Conservation (phyloP, 129 eudicot species). For the Centrapalus pauciflorus region DNA sequence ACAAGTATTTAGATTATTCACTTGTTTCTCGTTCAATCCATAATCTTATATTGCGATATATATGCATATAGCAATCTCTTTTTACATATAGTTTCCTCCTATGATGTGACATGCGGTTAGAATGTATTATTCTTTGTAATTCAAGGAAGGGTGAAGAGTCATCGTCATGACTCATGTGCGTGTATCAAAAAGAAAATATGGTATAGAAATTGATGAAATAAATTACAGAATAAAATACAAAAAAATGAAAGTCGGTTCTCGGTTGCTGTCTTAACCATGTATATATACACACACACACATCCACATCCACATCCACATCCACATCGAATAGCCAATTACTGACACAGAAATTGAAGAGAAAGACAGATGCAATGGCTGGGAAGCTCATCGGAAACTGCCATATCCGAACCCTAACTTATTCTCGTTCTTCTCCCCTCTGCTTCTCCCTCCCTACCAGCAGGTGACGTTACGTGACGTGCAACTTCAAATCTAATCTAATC, state of each 20-base stretch:
- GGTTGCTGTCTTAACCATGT: neutral
- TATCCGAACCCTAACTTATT: conserved; percentile 4
- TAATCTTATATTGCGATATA: no score
- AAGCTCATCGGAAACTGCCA: conserved; percentile 12
- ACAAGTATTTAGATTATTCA: no score
- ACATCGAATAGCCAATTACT: neutral
- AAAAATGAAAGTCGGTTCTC: conserved; percentile 12
- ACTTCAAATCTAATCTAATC: neutral
- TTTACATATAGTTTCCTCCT: no score
- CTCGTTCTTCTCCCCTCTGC: neutral
- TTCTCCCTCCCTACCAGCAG: conserved; percentile 1
- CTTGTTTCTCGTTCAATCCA: no score
- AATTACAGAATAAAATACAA: neutral
- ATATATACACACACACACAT: neutral
- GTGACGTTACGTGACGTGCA: no score
- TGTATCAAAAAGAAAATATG: neutral
- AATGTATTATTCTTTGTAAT: no score
- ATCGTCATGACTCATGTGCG: no score
- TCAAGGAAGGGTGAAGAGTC: no score
- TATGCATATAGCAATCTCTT: no score
- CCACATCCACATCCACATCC: neutral
- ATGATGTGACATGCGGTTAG: no score
- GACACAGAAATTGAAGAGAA: no score
- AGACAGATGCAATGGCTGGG: conserved; percentile 10
- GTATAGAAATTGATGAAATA: neutral